Conservation (phyloP, 139 green algal genomes). For the Dunaliella sp. region DNA sequence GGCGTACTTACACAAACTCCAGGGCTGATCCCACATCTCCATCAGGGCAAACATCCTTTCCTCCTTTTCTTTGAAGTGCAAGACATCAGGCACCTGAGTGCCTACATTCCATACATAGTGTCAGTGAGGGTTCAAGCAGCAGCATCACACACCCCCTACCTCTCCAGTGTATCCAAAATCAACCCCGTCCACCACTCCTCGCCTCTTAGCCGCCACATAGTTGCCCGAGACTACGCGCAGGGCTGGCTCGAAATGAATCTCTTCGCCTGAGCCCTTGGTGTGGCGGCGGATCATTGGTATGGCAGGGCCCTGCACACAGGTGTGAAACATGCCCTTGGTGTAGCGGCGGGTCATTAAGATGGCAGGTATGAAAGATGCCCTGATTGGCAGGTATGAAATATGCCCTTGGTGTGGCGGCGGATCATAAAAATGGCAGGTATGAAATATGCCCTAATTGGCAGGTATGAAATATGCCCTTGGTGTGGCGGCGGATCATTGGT, state of each 20-base stretch:
- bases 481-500: conserved; percentile 83
- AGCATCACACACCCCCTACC: too few species aligned
- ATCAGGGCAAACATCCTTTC: background rate
- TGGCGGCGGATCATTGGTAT: conserved; percentile 89
- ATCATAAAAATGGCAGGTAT: conserved; percentile 74
- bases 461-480: conserved; percentile 44
- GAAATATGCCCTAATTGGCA: conserved; percentile 26
- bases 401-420: conserved; percentile 77
- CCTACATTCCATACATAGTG: background rate
- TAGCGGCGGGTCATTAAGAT: conserved; percentile 88
- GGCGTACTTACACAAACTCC: too few species aligned
- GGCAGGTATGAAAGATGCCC: conserved; percentile 21
- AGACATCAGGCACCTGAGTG: background rate
- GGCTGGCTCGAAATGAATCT: conserved; percentile 56
- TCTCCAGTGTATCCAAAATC: conserved; percentile 88
- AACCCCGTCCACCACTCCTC: conserved; percentile 86
- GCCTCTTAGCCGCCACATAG: conserved; percentile 85
- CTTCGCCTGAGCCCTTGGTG: conserved; percentile 55
- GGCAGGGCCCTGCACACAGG: conserved; percentile 45
- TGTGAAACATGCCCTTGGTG: conserved; percentile 52
- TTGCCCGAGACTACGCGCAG: conserved; percentile 78
- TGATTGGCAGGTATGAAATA: conserved; percentile 16
- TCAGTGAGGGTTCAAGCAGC: too few species aligned
- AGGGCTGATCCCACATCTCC: background rate
- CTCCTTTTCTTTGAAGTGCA: background rate